Conservation (phyloP, 148 eudicot species). For the Rhododendron vialii region DNA sequence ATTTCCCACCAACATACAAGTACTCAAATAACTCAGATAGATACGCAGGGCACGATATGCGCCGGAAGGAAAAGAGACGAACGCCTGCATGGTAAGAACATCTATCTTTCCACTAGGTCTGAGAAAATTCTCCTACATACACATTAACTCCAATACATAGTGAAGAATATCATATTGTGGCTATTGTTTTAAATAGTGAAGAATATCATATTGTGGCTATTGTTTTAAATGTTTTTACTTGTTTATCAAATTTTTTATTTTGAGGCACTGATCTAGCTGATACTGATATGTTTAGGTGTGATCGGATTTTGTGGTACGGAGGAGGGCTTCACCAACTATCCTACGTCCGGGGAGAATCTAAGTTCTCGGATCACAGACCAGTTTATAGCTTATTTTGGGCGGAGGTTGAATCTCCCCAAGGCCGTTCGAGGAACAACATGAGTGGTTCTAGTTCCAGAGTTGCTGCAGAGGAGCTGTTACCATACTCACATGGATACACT, state of each 20-base stretch:
- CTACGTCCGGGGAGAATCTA: conserved; percentile 84
- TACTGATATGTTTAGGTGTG: conserved; percentile 57
- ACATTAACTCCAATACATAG: background rate
- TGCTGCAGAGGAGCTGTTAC: conserved; percentile 75
- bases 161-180: background rate
- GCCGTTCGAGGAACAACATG: conserved; percentile 57
- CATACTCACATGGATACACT: conserved; percentile 80
- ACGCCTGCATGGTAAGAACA: conserved; percentile 92
- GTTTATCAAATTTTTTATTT: background rate
- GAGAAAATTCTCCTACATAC: background rate
- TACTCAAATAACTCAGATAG: conserved; percentile 90
- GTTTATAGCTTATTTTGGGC: conserved; percentile 86
- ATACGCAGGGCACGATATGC: conserved; percentile 81
- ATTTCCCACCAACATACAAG: conserved; percentile 96
- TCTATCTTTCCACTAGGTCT: background rate
- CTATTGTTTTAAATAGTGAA: background rate
- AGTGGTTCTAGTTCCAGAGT: conserved; percentile 65
- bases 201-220: background rate
- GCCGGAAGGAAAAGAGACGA: conserved; percentile 81
- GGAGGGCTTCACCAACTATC: conserved; percentile 80
- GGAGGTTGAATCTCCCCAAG: conserved; percentile 78
- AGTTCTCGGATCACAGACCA: conserved; percentile 90
- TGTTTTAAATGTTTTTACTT: background rate
- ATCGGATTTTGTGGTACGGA: conserved; percentile 82
- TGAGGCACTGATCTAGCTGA: conserved; percentile 6